phyloP scores from a whole-genome alignment of 805 yeast genomes.

The Candida arabinofermentans region DNA sequence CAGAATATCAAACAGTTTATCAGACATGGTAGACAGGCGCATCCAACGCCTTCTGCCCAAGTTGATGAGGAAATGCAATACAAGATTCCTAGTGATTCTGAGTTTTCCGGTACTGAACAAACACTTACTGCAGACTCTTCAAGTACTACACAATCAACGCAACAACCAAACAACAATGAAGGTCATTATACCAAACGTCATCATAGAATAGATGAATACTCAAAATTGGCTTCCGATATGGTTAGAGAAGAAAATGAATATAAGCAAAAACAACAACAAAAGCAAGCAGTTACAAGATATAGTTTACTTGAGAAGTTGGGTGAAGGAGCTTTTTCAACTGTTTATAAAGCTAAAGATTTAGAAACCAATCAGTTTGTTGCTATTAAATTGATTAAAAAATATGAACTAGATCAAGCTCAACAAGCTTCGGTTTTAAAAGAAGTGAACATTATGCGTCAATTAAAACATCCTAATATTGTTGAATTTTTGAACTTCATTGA shows the following conservation, averaged over 20 bases:
- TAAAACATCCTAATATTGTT: slow-evolving; percentile 62
- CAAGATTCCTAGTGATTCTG: not conserved
- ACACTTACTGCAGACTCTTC: not conserved
- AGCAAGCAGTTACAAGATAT: slow-evolving; percentile 34
- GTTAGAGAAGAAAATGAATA: slow-evolving; percentile 30
- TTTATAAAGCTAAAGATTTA: slow-evolving; percentile 43
- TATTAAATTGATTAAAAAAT: slow-evolving; percentile 61
- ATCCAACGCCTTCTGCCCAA: slow-evolving; percentile 12
- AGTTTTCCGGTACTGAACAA: not conserved
- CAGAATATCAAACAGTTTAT: slow-evolving; percentile 40
- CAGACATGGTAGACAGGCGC: slow-evolving; percentile 36
- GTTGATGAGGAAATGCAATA: not conserved
- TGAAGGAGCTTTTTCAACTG: slow-evolving; percentile 59
- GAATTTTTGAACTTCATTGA: slow-evolving; percentile 64
- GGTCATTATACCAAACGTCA: slow-evolving; percentile 9
- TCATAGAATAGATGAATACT: slow-evolving; percentile 25
- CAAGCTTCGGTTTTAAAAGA: slow-evolving; percentile 74
- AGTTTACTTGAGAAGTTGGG: slow-evolving; percentile 46
- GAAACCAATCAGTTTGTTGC: slow-evolving; percentile 42
- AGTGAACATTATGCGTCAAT: slow-evolving; percentile 67
- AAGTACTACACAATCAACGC: not conserved
- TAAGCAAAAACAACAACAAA: slow-evolving; percentile 17
- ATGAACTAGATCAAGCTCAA: slow-evolving; percentile 58
- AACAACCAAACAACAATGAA: not conserved
- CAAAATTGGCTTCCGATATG: slow-evolving; percentile 29